These are phyloP conservation scores for Nannochloropsis oceanica DNA, from an alignment of 108 stramenopile species.

Conservation along the genomic window DNA sequence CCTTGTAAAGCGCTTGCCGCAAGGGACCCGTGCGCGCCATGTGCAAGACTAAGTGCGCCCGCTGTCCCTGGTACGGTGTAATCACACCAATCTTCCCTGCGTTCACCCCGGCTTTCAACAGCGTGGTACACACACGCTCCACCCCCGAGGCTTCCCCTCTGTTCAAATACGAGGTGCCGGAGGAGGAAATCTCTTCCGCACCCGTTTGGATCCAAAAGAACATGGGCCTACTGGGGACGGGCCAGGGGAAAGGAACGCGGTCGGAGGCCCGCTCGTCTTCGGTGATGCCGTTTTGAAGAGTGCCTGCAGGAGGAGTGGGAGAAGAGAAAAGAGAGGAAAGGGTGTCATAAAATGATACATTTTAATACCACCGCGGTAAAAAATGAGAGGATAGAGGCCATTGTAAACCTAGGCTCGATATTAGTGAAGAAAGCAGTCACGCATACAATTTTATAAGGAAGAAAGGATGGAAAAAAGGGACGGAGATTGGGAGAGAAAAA, in stretches of 20 bases:
- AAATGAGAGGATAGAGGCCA: too few relatives aligned
- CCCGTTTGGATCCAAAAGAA: conserved; percentile 75
- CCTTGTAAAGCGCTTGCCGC: conserved; percentile 61
- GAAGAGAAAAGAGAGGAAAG: neutral
- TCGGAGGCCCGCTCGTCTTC: conserved; percentile 74
- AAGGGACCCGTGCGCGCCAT: conserved; percentile 72
- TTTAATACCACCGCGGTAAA: too few relatives aligned
- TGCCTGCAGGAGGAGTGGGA: conserved; percentile 28
- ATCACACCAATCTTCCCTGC: conserved; percentile 58
- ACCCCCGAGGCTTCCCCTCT: conserved; percentile 87
- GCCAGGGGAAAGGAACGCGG: conserved; percentile 62
- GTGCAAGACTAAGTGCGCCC: conserved; percentile 74
- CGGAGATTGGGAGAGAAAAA: too few relatives aligned
- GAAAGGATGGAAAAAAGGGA: too few relatives aligned
- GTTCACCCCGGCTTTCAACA: conserved; percentile 65
- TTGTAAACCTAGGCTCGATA: too few relatives aligned
- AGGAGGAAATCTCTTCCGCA: conserved; percentile 89
- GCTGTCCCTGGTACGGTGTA: conserved; percentile 97
- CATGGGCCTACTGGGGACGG: conserved; percentile 59
- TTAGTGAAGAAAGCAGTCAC: too few relatives aligned
- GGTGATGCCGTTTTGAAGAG: conserved; percentile 90
- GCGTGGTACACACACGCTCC: conserved; percentile 73
- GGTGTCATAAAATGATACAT: neutral
- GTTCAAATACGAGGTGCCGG: conserved; percentile 92
- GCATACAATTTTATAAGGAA: too few relatives aligned